These are phyloP conservation scores for Citrus trifoliata DNA, from an alignment of 345 rosid species.

Conservation along the genomic window DNA sequence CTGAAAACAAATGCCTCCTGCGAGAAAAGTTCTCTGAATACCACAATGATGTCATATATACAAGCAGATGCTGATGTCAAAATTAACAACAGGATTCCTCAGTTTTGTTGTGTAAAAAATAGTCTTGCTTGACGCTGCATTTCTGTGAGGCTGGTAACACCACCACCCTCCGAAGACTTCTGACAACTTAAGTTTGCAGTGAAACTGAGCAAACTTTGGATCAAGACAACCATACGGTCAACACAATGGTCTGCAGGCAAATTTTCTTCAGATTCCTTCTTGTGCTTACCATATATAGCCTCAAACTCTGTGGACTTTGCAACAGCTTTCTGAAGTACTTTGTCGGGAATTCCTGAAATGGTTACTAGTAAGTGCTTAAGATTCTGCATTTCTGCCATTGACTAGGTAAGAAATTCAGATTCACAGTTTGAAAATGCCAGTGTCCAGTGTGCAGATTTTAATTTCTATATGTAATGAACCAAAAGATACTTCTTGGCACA, in stretches of 20 bases:
- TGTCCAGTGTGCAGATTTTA: not conserved
- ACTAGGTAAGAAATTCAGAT: not conserved
- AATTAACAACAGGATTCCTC: conserved; percentile 1
- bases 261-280: conserved; percentile 15
- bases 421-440: not conserved
- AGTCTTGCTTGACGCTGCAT: conserved; percentile 50
- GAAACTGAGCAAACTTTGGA: conserved; percentile 38
- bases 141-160: conserved; percentile 24
- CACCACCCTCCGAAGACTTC: conserved; percentile 15
- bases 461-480: not conserved
- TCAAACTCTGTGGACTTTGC: conserved; percentile 71
- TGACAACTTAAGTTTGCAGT: conserved; percentile 7
- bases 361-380: conserved; percentile 4
- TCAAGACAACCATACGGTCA: conserved; percentile 24
- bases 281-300: conserved; percentile 45
- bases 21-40: not conserved
- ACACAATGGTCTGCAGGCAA: conserved; percentile 7
- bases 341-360: conserved; percentile 68
- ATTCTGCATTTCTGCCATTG: not conserved
- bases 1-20: not conserved
- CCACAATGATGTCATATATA: no score
- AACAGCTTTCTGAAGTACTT: conserved; percentile 64
- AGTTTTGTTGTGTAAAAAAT: conserved; percentile 31
- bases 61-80: not conserved
- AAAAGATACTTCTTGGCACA: not conserved